Conservation (phyloP, 1,284 basidiomycete genomes). For the Pterulicium gracile region DNA sequence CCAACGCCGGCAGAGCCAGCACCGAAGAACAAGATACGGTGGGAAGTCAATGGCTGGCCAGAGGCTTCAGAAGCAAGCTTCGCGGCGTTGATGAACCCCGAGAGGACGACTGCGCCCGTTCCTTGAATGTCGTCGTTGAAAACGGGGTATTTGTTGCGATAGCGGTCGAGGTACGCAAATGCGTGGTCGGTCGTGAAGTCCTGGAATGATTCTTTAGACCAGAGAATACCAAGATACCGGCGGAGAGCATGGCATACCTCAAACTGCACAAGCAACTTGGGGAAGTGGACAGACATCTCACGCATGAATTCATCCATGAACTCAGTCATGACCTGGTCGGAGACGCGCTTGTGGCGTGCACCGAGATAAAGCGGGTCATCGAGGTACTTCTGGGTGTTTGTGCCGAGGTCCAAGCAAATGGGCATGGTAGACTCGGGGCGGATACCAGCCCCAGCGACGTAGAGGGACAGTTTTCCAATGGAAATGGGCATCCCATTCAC, state of each 20-base stretch:
- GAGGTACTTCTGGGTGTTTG: conserved; percentile 75
- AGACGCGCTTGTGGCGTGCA: conserved; percentile 59
- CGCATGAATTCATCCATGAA: conserved; percentile 95
- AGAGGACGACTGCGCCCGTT: conserved; percentile 86
- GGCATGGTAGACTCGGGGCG: conserved; percentile 80
- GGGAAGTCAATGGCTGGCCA: conserved; percentile 57
- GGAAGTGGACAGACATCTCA: conserved; percentile 66
- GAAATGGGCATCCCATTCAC: conserved; percentile 89
- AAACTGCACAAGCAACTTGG: conserved; percentile 84
- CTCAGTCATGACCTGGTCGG: conserved; percentile 55
- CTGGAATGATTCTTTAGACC: conserved; percentile 25
- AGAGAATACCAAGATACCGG: conserved; percentile 6
- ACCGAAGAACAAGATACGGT: conserved; percentile 87
- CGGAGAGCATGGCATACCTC: conserved; percentile 38
- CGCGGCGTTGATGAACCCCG: conserved; percentile 86
- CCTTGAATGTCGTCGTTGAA: conserved; percentile 93
- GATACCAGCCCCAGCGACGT: conserved; percentile 83
- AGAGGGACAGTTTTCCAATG: conserved; percentile 88
- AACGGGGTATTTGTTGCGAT: conserved; percentile 64
- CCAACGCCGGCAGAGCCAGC: conserved; percentile 86
- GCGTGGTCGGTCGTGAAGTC: conserved; percentile 86
- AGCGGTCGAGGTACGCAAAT: conserved; percentile 72
- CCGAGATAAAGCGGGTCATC: conserved; percentile 90
- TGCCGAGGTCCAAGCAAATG: conserved; percentile 81
- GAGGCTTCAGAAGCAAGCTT: conserved; percentile 66